Base-by-base conservation (phyloP, 2,329 filamentous ascomycete genomes). In the Fusarium pininemorale region DNA sequence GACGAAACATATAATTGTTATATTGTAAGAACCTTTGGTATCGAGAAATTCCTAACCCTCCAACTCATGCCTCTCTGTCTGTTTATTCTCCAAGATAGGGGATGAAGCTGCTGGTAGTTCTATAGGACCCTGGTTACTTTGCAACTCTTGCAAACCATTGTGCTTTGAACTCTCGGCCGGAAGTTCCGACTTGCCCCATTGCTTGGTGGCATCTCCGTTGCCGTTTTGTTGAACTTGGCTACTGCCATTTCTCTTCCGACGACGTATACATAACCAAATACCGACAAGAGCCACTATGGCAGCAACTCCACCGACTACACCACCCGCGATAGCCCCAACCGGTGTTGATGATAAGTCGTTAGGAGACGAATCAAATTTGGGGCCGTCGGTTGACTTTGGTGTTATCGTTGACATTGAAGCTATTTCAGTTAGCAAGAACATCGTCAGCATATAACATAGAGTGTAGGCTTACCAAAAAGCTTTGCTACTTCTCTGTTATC, bases 41-140 rank as follows among this genome's bases (percentile, higher is more conserved):
- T n/a, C n/a, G n/a, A n/a, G n/a, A n/a, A 4, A 28, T 12, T 10
- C 15, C 32, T 22, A 50, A 8, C 22, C 28, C 4, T 51, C 48
- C 11, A 51, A 11, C 4, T 51, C 48, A 51, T 51, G 30, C 16
- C 28, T 7, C 15, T 51, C 4, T 9, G 30, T 24, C 48, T 6
- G 7, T 13, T 12, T 20, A 7, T 18, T 35, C 22, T 13, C 15
- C 5, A 13, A 5, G 0, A 8, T 0, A 4, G 11, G 28, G 2
- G 30, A 16, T 0, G 5, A 20, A 7, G 12, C 3, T 38, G 16
- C 24, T 2, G 32, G 50, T 16, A 54, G 3, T 14, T 38, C 32
- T 1, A 5, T 2, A 16, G n/a, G 2, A 28, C 0, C 18, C 1
- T 22, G n/a, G 2, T 4, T 16, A 5, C 18, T 38, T 3, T 13